These are phyloP conservation scores for Bisporella sp. DNA, from an alignment of 2,329 filamentous ascomycete species.

Conservation along the genomic window DNA sequence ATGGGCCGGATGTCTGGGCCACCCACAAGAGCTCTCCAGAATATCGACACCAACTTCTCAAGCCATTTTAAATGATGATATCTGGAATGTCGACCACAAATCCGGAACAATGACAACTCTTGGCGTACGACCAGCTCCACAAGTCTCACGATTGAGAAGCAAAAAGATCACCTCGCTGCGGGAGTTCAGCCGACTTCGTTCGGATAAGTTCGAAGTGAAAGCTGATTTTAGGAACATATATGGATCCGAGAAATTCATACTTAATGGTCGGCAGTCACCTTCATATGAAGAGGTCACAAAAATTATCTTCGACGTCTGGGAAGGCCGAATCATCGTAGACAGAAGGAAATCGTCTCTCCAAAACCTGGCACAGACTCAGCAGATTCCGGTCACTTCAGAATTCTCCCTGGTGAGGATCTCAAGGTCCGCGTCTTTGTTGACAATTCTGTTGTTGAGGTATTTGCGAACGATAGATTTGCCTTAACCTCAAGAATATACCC, in stretches of 20 bases:
- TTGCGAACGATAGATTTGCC: constrained; percentile 16
- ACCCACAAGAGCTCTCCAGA: constrained; percentile 16
- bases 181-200: constrained; percentile 3
- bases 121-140: constrained; percentile 13
- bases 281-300: constrained; percentile 10
- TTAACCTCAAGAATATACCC: constrained; percentile 16
- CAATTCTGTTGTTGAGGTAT: constrained; percentile 17
- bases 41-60: constrained; percentile 9
- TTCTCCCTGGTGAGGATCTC: constrained; percentile 12
- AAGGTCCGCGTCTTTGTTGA: constrained; percentile 10
- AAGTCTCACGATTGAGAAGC: constrained; percentile 5
- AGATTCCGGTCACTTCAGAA: constrained; percentile 8
- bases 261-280: constrained; percentile 12
- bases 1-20: constrained; percentile 16
- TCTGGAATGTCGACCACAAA: constrained; percentile 11
- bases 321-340: constrained; percentile 10
- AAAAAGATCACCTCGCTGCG: not conserved
- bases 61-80: constrained; percentile 1
- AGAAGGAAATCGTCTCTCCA: constrained; percentile 9
- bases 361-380: constrained; percentile 2
- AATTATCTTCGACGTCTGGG: constrained; percentile 12
- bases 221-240: constrained; percentile 5
- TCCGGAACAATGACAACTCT: constrained; percentile 13
- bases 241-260: constrained; percentile 11
- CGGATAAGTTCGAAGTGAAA: constrained; percentile 10